A percentile compares a stretch with the other conserved stretches of the same genome.
Evolutionary conservation across 2,329 filamentous ascomycete species (phyloP).

Genomic region (Fusarium sp.): DNA sequence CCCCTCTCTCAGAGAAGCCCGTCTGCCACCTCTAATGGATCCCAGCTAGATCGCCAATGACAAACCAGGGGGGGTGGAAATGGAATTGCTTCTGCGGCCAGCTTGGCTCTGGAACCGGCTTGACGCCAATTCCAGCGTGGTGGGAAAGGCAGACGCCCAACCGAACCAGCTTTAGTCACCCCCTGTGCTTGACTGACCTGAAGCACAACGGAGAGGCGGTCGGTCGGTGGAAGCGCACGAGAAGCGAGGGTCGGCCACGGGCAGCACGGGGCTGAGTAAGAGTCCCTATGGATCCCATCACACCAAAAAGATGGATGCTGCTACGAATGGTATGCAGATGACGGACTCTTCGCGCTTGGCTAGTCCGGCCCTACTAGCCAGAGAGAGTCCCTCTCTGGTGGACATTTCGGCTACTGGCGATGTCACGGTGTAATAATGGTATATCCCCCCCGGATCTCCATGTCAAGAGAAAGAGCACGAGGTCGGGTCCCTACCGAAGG

Average conservation of each 20-base stretch:
- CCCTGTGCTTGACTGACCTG: slow-evolving; percentile 29
- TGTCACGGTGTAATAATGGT: slow-evolving; percentile 16
- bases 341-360: slow-evolving; percentile 11
- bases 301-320: neutral
- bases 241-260: slow-evolving; percentile 4
- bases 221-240: neutral
- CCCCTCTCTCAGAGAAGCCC: neutral
- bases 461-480: neutral
- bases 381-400: slow-evolving; percentile 15
- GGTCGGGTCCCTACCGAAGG: neutral
- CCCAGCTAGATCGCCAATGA: neutral
- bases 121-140: slow-evolving; percentile 12
- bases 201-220: slow-evolving; percentile 18
- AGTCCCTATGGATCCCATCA: neutral
- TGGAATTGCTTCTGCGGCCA: slow-evolving; percentile 2
- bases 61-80: slow-evolving; percentile 1
- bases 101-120: slow-evolving; percentile 9
- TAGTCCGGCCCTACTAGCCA: slow-evolving; percentile 6
- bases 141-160: slow-evolving; percentile 3
- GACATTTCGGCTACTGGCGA: slow-evolving; percentile 30
- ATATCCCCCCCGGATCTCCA: slow-evolving; percentile 26
- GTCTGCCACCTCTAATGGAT: neutral
- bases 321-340: slow-evolving; percentile 28
- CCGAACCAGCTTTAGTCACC: neutral
- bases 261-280: neutral